phyloP scores from a whole-genome alignment of 1,284 basidiomycete genomes.

The Fomitopsis palustris region DNA sequence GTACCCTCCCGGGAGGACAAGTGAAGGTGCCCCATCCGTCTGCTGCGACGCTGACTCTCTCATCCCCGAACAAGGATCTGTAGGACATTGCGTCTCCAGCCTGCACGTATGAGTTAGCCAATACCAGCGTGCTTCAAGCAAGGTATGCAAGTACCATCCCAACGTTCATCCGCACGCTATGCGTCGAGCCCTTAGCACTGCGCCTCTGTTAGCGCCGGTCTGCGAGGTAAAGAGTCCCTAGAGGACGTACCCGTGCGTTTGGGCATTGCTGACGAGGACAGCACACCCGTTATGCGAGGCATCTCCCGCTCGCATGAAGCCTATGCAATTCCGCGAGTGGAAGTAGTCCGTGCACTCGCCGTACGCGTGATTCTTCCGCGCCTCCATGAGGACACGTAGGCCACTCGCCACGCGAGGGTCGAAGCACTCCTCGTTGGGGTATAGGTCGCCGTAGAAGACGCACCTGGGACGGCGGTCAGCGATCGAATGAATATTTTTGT shows the following conservation, averaged over 20 bases:
- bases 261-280: slow-evolving; percentile 67
- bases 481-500: background rate
- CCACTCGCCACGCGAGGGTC: slow-evolving; percentile 46
- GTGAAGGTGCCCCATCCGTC: slow-evolving; percentile 61
- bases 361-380: slow-evolving; percentile 62
- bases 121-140: background rate
- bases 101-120: too few species aligned
- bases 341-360: slow-evolving; percentile 61
- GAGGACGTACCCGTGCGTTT: slow-evolving; percentile 16
- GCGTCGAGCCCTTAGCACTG: slow-evolving; percentile 15
- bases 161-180: slow-evolving; percentile 60
- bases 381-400: slow-evolving; percentile 51
- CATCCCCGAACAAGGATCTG: slow-evolving; percentile 44
- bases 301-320: slow-evolving; percentile 67
- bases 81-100: slow-evolving; percentile 41
- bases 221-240: slow-evolving; percentile 23
- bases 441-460: slow-evolving; percentile 91
- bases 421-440: slow-evolving; percentile 66
- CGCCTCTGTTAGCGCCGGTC: slow-evolving; percentile 2
- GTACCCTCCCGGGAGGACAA: slow-evolving; percentile 46
- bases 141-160: slow-evolving; percentile 42
- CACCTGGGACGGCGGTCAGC: slow-evolving; percentile 47
- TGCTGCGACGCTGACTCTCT: slow-evolving; percentile 38
- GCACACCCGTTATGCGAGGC: slow-evolving; percentile 47
- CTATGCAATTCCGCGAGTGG: slow-evolving; percentile 57